These are phyloP conservation scores for Cryptococcus wingfieldii DNA, from an alignment of 1,284 basidiomycete genomes.

Conservation along the genomic window DNA sequence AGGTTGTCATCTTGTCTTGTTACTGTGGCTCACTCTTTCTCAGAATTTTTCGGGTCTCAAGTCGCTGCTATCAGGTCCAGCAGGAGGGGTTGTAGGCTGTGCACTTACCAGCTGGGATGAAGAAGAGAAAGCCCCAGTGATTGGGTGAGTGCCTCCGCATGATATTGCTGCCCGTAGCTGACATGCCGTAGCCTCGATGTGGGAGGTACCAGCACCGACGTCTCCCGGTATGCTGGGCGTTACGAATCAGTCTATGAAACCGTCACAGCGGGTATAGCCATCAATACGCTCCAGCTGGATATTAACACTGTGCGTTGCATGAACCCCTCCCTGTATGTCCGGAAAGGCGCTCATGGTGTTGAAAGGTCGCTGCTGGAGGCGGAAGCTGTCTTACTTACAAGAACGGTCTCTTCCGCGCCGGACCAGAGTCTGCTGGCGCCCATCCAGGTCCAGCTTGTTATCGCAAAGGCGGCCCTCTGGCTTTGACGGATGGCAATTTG, in stretches of 20 bases:
- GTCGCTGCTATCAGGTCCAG: constrained; percentile 54
- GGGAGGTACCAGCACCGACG: constrained; percentile 86
- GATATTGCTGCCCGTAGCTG: background rate
- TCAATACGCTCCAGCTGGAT: constrained; percentile 81
- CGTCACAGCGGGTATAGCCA: constrained; percentile 81
- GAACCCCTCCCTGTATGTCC: background rate
- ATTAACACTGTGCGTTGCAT: constrained; percentile 62
- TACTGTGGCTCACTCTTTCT: background rate
- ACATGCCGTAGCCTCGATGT: constrained; percentile 53
- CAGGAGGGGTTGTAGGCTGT: constrained; percentile 42
- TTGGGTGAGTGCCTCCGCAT: constrained; percentile 28
- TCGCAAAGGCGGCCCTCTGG: constrained; percentile 75
- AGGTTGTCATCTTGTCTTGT: constrained; percentile 1
- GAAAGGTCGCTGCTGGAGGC: constrained; percentile 65
- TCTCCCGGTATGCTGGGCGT: constrained; percentile 76
- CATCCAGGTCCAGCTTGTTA: constrained; percentile 81
- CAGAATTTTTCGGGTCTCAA: constrained; percentile 83
- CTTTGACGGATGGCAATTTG: constrained; percentile 82
- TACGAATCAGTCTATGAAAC: constrained; percentile 89
- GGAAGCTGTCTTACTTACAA: constrained; percentile 75
- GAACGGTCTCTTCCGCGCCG: constrained; percentile 76
- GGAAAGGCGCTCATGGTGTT: background rate
- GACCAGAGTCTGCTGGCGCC: constrained; percentile 72
- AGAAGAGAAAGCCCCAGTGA: constrained; percentile 26
- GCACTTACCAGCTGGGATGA: constrained; percentile 33